Conservation (phyloP, 176 grass and related monocot genomes). For the Musa acuminata region DNA sequence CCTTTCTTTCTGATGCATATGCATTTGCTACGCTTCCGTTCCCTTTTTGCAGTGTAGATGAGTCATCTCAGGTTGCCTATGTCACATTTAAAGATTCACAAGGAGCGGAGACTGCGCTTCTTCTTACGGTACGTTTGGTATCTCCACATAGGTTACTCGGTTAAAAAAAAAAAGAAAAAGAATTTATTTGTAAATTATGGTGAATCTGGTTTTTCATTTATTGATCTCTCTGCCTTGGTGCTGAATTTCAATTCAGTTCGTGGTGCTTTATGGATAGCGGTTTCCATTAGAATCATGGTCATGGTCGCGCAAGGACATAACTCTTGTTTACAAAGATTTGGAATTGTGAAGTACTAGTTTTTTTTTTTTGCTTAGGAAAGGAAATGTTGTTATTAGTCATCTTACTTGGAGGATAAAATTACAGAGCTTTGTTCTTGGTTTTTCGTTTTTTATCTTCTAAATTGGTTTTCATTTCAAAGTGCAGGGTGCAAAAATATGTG, state of each 20-base stretch:
- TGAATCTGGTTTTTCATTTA: too few relatives aligned
- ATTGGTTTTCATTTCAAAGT: not conserved
- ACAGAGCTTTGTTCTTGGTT: not conserved
- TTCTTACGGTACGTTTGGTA: slow-evolving; percentile 58
- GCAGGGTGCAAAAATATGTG: slow-evolving; percentile 77
- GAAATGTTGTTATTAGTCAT: not conserved
- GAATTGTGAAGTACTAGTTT: too few relatives aligned
- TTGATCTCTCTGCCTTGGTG: too few relatives aligned
- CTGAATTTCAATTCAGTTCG: too few relatives aligned
- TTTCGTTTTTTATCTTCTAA: not conserved
- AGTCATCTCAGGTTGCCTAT: slow-evolving; percentile 81
- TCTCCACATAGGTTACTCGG: not conserved
- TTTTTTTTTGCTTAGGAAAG: not conserved
- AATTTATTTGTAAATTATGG: too few relatives aligned
- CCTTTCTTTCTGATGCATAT: too few relatives aligned
- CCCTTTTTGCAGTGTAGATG: slow-evolving; percentile 46
- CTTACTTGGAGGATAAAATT: not conserved
- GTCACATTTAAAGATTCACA: slow-evolving; percentile 77
- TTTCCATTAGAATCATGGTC: too few relatives aligned
- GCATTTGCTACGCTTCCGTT: too few relatives aligned
- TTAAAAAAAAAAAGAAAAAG: too few relatives aligned
- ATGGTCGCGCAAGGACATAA: too few relatives aligned
- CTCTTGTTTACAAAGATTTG: too few relatives aligned
- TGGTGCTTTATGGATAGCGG: too few relatives aligned
- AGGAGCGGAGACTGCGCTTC: slow-evolving; percentile 83